These are phyloP conservation scores for Lactifluus hygrophoroides DNA, from an alignment of 768 basidiomycete species.

Conservation along the genomic window DNA sequence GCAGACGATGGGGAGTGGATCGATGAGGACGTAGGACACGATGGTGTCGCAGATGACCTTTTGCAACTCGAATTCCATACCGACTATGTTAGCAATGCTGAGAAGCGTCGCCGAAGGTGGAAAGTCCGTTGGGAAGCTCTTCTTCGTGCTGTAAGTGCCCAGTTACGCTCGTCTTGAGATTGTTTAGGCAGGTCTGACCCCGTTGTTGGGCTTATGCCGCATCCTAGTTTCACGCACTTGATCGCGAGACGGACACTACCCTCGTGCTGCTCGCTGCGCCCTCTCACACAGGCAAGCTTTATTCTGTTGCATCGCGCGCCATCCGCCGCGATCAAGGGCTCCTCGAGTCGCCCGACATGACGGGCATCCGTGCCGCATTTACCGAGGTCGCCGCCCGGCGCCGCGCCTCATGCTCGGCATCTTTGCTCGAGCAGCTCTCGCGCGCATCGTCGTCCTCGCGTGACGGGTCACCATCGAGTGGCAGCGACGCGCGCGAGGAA, in stretches of 20 bases:
- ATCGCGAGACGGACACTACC: conserved; percentile 74
- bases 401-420: conserved; percentile 38
- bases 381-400: conserved; percentile 50
- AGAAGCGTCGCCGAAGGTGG: conserved; percentile 64
- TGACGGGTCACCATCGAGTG: conserved; percentile 46
- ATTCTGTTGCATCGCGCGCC: conserved; percentile 56
- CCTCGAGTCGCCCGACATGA: conserved; percentile 40
- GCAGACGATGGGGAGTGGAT: conserved; percentile 30
- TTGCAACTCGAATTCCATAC: conserved; percentile 74
- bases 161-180: conserved; percentile 5
- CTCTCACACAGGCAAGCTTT: conserved; percentile 59
- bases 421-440: conserved; percentile 39
- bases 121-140: conserved; percentile 70
- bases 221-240: conserved; percentile 65
- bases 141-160: conserved; percentile 51
- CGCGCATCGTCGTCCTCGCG: conserved; percentile 35
- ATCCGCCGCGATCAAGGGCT: conserved; percentile 50
- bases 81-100: conserved; percentile 52
- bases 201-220: conserved; percentile 14
- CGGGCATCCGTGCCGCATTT: conserved; percentile 49
- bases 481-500: conserved; percentile 43
- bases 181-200: conserved; percentile 29
- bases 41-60: conserved; percentile 63
- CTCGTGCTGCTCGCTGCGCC: conserved; percentile 69
- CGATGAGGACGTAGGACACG: conserved; percentile 66